These are phyloP conservation scores for Yamadazyma oceani DNA, from an alignment of 1,139 yeast genomes.

Conservation along the genomic window DNA sequence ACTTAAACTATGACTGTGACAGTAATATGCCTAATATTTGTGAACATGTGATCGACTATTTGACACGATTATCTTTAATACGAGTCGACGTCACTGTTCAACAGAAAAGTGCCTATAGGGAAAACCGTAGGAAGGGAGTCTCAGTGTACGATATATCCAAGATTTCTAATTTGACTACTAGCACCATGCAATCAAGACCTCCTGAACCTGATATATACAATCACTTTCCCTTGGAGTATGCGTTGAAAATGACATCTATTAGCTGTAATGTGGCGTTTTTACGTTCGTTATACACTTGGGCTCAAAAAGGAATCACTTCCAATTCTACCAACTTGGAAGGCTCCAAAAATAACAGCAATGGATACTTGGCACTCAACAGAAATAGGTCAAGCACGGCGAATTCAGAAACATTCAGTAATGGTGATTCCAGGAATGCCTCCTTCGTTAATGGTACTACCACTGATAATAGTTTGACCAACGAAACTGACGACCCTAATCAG, in stretches of 20 bases:
- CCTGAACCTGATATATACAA: conserved; percentile 58
- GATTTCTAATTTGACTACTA: conserved; percentile 74
- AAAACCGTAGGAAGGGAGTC: conserved; percentile 57
- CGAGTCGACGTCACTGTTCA: conserved; percentile 70
- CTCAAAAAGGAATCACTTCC: conserved; percentile 61
- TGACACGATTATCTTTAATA: conserved; percentile 70
- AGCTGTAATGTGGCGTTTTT: conserved; percentile 81
- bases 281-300: conserved; percentile 83
- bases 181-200: conserved; percentile 60
- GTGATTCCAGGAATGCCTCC: conserved; percentile 34
- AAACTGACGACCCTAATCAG: conserved; percentile 74
- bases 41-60: conserved; percentile 75
- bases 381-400: conserved; percentile 43
- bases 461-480: conserved; percentile 26
- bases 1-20: conserved; percentile 94
- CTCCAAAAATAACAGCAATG: conserved; percentile 8
- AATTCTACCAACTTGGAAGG: conserved; percentile 3
- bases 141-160: conserved; percentile 74
- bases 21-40: conserved; percentile 79
- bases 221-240: conserved; percentile 74
- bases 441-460: conserved; percentile 20
- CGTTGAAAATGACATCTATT: conserved; percentile 78
- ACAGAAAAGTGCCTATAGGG: conserved; percentile 67
- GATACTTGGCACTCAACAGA: conserved; percentile 24
- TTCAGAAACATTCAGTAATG: conserved; percentile 33